These are phyloP conservation scores for Aspergillus haitiensis DNA, from an alignment of 495 filamentous ascomycete species.

Conservation along the genomic window DNA sequence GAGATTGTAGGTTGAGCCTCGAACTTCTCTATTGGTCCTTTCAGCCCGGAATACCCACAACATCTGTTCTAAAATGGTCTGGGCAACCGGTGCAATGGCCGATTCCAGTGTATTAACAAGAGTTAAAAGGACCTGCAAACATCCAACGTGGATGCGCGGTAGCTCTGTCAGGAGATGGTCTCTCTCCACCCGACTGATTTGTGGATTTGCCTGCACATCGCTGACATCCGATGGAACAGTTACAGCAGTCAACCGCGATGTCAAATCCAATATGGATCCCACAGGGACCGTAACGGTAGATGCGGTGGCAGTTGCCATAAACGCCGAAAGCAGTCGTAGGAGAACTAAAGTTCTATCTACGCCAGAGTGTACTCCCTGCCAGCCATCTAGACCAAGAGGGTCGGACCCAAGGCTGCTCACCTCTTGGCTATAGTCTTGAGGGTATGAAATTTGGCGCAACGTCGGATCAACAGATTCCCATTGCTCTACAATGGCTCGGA, in stretches of 20 bases:
- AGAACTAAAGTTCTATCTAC: slow-evolving; percentile 64
- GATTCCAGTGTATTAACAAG: slow-evolving; percentile 55
- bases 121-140: slow-evolving; percentile 56
- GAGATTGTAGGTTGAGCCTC: slow-evolving; percentile 59
- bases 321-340: slow-evolving; percentile 54
- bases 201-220: slow-evolving; percentile 56
- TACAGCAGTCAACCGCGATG: slow-evolving; percentile 66
- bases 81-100: slow-evolving; percentile 53
- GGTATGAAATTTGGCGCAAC: slow-evolving; percentile 23
- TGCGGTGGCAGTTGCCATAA: slow-evolving; percentile 59
- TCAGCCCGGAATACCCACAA: slow-evolving; percentile 67
- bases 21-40: slow-evolving; percentile 55
- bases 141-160: slow-evolving; percentile 70
- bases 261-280: slow-evolving; percentile 62
- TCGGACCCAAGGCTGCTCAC: slow-evolving; percentile 40
- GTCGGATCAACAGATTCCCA: slow-evolving; percentile 62
- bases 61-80: slow-evolving; percentile 64
- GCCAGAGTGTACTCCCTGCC: slow-evolving; percentile 72
- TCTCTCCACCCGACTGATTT: slow-evolving; percentile 74
- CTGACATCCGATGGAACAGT: slow-evolving; percentile 52
- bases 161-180: slow-evolving; percentile 70
- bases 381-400: slow-evolving; percentile 57
- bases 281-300: slow-evolving; percentile 62
- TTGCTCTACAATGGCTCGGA: slow-evolving; percentile 73
- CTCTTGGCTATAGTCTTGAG: slow-evolving; percentile 39